phyloP scores from a whole-genome alignment of 208 protist genomes.

The Leishmania braziliensis region DNA sequence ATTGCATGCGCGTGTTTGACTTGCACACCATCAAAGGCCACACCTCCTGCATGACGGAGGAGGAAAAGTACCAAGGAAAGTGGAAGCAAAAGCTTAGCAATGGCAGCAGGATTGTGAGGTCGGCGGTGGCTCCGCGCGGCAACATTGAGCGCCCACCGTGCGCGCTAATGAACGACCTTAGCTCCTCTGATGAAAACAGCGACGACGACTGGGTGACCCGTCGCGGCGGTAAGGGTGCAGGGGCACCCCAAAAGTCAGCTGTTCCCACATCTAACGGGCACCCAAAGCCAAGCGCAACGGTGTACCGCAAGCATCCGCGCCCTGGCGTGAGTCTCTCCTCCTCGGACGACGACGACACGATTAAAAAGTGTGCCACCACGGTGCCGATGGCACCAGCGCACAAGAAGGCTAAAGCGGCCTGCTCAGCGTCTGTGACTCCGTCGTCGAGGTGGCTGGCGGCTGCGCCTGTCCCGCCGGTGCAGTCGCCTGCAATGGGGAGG shows the following conservation, averaged over 20 bases:
- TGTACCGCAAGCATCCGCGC: slow-evolving; percentile 22
- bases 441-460: neutral
- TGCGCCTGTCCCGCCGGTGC: neutral
- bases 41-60: slow-evolving; percentile 83
- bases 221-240: neutral
- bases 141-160: slow-evolving; percentile 36
- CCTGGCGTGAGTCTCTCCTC: slow-evolving; percentile 30
- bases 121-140: neutral
- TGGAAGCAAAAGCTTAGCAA: slow-evolving; percentile 54
- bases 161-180: slow-evolving; percentile 51
- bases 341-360: slow-evolving; percentile 31
- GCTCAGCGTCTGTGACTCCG: slow-evolving; percentile 9
- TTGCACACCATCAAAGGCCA: slow-evolving; percentile 73
- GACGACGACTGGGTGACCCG: slow-evolving; percentile 57
- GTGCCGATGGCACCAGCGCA: neutral
- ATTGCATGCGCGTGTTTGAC: slow-evolving; percentile 90
- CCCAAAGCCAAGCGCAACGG: neutral
- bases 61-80: slow-evolving; percentile 88
- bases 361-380: neutral
- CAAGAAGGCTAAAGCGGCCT: slow-evolving; percentile 23
- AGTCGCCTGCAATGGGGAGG: neutral
- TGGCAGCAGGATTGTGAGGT: slow-evolving; percentile 6
- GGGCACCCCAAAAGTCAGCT: neutral
- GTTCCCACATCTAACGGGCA: neutral
- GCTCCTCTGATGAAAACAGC: slow-evolving; percentile 35